Percentiles rank a stretch among this genome's conserved stretches.
phyloP scores from a whole-genome alignment of 2,329 filamentous ascomycete species.

The Phaeosphaeriaceae sp. region DNA sequence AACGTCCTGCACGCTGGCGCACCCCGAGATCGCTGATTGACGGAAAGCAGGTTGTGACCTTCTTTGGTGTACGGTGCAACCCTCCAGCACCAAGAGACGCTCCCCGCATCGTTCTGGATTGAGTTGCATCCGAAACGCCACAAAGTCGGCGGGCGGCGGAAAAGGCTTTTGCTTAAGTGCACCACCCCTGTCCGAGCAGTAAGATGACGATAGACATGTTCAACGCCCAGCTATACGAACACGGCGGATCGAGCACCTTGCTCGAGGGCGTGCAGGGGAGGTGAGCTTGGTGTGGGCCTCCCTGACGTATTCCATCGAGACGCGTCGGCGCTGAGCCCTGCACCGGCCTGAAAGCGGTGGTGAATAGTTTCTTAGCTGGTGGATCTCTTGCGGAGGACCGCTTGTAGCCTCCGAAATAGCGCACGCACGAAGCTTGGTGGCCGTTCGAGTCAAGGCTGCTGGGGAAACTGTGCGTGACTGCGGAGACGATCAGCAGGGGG shows the following conservation, averaged over 20 bases:
- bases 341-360: slow-evolving; percentile 2
- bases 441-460: slow-evolving; percentile 14
- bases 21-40: neutral
- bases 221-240: neutral
- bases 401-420: slow-evolving; percentile 11
- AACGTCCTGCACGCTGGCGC: slow-evolving; percentile 13
- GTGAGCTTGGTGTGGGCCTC: slow-evolving; percentile 10
- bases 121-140: slow-evolving; percentile 23
- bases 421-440: neutral
- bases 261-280: slow-evolving; percentile 11
- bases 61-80: neutral
- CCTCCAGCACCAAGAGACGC: neutral
- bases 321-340: slow-evolving; percentile 13
- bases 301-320: slow-evolving; percentile 14
- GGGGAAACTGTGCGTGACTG: slow-evolving; percentile 20
- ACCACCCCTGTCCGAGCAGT: slow-evolving; percentile 23
- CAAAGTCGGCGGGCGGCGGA: slow-evolving; percentile 30
- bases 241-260: slow-evolving; percentile 13
- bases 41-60: neutral
- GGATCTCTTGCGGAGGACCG: slow-evolving; percentile 5
- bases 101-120: slow-evolving; percentile 10
- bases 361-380: neutral
- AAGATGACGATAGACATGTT: slow-evolving; percentile 38
- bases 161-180: slow-evolving; percentile 40
- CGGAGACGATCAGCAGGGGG: slow-evolving; percentile 30